These are phyloP conservation scores for Parasarocladium wereldwijsianum DNA, from an alignment of 2,329 filamentous ascomycete species.

Conservation along the genomic window DNA sequence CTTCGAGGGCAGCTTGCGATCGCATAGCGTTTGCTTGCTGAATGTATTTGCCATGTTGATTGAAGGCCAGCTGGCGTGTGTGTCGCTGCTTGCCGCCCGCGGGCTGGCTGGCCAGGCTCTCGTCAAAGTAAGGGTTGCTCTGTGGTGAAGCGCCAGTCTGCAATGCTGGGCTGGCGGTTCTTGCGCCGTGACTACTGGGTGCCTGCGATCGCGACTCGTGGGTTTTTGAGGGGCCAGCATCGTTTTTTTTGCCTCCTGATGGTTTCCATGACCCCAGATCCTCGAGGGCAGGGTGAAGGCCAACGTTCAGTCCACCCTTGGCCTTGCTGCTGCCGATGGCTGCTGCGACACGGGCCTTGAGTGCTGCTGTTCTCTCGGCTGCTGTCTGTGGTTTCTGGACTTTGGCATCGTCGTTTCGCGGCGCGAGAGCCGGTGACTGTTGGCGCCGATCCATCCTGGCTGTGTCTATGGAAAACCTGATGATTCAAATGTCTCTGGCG, in stretches of 20 bases:
- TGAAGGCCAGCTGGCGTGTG: slow-evolving; percentile 71
- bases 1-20: slow-evolving; percentile 75
- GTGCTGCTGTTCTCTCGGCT: slow-evolving; percentile 55
- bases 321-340: slow-evolving; percentile 47
- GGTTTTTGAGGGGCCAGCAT: not conserved
- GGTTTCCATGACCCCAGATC: slow-evolving; percentile 34
- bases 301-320: slow-evolving; percentile 58
- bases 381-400: slow-evolving; percentile 41
- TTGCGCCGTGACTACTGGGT: slow-evolving; percentile 5
- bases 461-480: no score
- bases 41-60: slow-evolving; percentile 94
- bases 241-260: no score
- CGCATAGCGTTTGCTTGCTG: slow-evolving; percentile 82
- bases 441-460: slow-evolving; percentile 35
- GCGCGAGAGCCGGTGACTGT: slow-evolving; percentile 35
- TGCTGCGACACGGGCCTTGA: slow-evolving; percentile 68
- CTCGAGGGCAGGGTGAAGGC: slow-evolving; percentile 62
- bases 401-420: slow-evolving; percentile 37
- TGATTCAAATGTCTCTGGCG: no score
- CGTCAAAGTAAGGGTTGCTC: slow-evolving; percentile 70
- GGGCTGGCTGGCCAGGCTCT: slow-evolving; percentile 46
- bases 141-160: slow-evolving; percentile 3
- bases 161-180: not conserved
- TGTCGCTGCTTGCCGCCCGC: slow-evolving; percentile 45
- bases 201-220: slow-evolving; percentile 5